Evolutionary conservation across 1,284 basidiomycete species (phyloP).

Genomic region (Ustilago sp.): DNA sequence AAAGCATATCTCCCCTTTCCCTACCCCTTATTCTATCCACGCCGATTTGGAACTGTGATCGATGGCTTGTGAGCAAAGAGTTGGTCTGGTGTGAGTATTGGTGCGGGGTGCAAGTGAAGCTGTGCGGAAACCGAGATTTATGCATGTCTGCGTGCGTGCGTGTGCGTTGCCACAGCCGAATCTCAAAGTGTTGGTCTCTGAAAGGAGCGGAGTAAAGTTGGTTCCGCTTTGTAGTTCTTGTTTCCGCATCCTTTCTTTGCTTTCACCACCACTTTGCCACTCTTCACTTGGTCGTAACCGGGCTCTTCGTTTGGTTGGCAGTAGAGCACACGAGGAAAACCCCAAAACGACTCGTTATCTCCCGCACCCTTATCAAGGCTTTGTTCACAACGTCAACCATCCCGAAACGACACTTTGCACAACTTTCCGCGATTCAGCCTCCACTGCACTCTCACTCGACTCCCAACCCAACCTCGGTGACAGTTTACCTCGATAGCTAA

Average conservation of each 20-base stretch:
- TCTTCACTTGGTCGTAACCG: neutral
- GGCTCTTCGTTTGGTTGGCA: too few relatives aligned
- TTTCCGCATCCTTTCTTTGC: neutral
- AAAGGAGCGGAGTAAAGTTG: neutral
- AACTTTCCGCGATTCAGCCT: too few relatives aligned
- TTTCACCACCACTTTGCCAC: neutral
- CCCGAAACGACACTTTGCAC: too few relatives aligned
- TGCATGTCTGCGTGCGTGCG: constrained; percentile 10
- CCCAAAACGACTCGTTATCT: too few relatives aligned
- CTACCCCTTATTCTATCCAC: too few relatives aligned
- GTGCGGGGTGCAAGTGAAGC: neutral
- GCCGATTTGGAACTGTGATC: neutral
- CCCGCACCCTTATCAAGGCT: too few relatives aligned
- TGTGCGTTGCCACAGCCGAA: neutral
- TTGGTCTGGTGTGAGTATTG: neutral
- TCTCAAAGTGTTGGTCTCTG: constrained; percentile 9
- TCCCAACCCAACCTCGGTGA: too few relatives aligned
- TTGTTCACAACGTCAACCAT: too few relatives aligned
- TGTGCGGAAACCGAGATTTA: neutral
- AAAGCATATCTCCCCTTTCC: neutral
- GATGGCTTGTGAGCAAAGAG: neutral
- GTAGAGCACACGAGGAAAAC: too few relatives aligned
- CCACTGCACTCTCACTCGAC: too few relatives aligned
- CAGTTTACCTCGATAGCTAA: too few relatives aligned
- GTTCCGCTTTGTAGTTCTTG: neutral